A percentile compares a stretch with the other conserved stretches of the same genome.
These are phyloP conservation scores for Tillandsia fasciculata DNA, from an alignment of 176 grass and related monocot species.

Conservation along the genomic window DNA sequence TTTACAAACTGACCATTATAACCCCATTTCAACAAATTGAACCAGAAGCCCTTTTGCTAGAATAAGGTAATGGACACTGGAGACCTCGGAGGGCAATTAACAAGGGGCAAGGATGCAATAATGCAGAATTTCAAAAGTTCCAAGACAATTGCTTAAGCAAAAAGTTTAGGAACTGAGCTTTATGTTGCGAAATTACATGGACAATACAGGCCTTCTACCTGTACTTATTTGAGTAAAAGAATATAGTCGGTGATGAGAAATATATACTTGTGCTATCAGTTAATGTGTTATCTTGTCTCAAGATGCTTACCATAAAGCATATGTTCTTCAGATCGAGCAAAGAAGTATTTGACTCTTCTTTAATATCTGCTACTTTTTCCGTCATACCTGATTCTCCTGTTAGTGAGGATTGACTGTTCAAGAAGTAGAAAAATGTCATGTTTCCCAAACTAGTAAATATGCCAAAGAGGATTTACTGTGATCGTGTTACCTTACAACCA, in stretches of 20 bases:
- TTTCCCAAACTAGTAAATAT: not conserved
- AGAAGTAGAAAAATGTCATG: conserved; percentile 13
- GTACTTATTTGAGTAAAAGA: not conserved
- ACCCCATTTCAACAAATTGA: conserved; percentile 4
- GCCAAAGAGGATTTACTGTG: not conserved
- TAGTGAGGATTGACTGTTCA: conserved; percentile 43
- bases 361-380: conserved; percentile 30
- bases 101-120: too few species aligned
- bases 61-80: not conserved
- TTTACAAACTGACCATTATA: too few species aligned
- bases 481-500: conserved; percentile 30
- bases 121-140: too few species aligned
- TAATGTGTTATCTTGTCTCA: not conserved
- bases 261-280: not conserved
- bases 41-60: not conserved
- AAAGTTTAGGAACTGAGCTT: too few species aligned
- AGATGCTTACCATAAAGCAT: conserved; percentile 34
- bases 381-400: conserved; percentile 35
- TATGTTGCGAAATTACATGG: too few species aligned
- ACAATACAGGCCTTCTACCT: too few species aligned
- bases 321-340: conserved; percentile 37
- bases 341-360: conserved; percentile 23
- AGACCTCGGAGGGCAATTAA: too few species aligned
- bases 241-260: not conserved
- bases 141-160: too few species aligned